A percentile compares a stretch with the other conserved stretches of the same genome.
These are phyloP conservation scores for Penstemon newberryi DNA, from an alignment of 257 asterid species.

Conservation along the genomic window DNA sequence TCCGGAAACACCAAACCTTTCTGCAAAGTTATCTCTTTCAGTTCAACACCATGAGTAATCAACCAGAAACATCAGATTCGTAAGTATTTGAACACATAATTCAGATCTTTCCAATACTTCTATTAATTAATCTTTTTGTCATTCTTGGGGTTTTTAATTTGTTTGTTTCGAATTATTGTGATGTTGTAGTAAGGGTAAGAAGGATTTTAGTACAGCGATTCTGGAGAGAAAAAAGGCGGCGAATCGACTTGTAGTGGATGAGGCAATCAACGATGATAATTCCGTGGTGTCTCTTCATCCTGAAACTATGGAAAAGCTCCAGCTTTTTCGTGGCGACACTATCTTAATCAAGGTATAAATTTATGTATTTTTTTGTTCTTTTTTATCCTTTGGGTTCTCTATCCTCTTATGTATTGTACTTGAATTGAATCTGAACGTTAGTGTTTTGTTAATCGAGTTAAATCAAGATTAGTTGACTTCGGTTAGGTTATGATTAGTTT, in stretches of 20 bases:
- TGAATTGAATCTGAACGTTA: not conserved
- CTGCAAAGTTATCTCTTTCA: not conserved
- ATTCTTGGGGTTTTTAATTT: slow-evolving; percentile 24
- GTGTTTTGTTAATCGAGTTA: not conserved
- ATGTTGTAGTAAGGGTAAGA: slow-evolving; percentile 77
- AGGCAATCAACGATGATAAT: slow-evolving; percentile 80
- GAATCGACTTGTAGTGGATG: slow-evolving; percentile 78
- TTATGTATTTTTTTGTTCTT: not conserved
- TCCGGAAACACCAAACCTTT: slow-evolving; percentile 15
- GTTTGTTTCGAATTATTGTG: not conserved
- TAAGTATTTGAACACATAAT: slow-evolving; percentile 34
- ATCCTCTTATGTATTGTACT: not conserved
- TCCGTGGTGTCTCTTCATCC: slow-evolving; percentile 84
- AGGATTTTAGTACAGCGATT: slow-evolving; percentile 85
- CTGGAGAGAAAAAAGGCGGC: slow-evolving; percentile 84
- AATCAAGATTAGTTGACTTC: no score
- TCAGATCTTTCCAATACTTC: slow-evolving; percentile 30
- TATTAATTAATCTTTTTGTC: not conserved
- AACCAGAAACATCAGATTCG: slow-evolving; percentile 30
- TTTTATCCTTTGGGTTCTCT: slow-evolving; percentile 5
- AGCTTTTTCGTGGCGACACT: slow-evolving; percentile 85
- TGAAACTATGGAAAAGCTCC: slow-evolving; percentile 83
- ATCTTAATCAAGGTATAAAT: slow-evolving; percentile 71
- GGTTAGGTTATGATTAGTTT: no score
- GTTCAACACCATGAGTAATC: slow-evolving; percentile 26